A percentile compares a stretch with the other conserved stretches of the same genome.
Evolutionary conservation across 768 basidiomycete genomes (phyloP).

Genomic region (Daedaleopsis nitida): DNA sequence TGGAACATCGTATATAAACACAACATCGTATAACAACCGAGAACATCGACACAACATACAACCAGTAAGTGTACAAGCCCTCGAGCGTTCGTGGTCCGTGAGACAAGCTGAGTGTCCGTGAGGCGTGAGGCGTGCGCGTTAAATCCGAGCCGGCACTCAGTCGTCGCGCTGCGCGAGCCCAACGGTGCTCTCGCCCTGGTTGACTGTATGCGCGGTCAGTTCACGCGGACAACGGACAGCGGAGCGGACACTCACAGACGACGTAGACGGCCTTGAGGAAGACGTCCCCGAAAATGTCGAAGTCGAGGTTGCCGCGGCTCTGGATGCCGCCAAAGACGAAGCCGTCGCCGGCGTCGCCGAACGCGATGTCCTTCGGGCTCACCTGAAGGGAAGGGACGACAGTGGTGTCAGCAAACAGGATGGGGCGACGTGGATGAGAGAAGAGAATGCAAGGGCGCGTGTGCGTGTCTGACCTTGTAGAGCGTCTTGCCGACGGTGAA

Average conservation of each 20-base stretch:
- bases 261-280: constrained; percentile 37
- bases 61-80: background rate
- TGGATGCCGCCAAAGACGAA: constrained; percentile 32
- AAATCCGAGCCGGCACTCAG: constrained; percentile 1
- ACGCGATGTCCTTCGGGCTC: constrained; percentile 28
- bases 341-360: constrained; percentile 30
- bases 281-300: constrained; percentile 37
- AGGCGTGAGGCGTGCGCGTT: too few relatives aligned
- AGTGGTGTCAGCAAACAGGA: background rate
- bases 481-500: constrained; percentile 37
- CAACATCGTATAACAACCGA: too few relatives aligned
- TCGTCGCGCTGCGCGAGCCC: constrained; percentile 32
- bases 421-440: too few relatives aligned
- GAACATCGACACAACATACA: too few relatives aligned
- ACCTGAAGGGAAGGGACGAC: background rate
- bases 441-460: too few relatives aligned
- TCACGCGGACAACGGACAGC: too few relatives aligned
- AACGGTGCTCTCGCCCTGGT: constrained; percentile 30
- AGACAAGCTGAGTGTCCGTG: too few relatives aligned
- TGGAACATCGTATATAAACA: too few relatives aligned
- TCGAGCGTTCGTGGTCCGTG: background rate
- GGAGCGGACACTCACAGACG: constrained; percentile 29
- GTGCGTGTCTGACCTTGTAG: constrained; percentile 27
- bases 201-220: constrained; percentile 19
- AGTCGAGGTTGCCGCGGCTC: constrained; percentile 33